Percentiles rank a stretch among this genome's conserved stretches.
These are phyloP conservation scores for Termitomyces sp. DNA, from an alignment of 1,284 basidiomycete species.

Conservation along the genomic window DNA sequence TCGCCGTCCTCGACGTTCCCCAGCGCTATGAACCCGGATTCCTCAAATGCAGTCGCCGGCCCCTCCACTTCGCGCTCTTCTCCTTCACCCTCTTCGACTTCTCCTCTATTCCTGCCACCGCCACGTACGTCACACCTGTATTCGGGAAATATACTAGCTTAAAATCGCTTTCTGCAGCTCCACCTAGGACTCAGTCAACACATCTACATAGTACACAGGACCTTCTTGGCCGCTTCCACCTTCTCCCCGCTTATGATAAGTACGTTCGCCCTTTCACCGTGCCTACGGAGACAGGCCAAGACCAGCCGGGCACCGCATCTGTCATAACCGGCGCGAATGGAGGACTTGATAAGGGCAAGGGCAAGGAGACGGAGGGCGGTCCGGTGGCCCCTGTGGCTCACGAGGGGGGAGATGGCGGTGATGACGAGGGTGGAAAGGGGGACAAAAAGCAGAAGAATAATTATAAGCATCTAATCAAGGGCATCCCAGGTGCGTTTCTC, in stretches of 20 bases:
- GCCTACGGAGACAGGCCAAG: constrained; percentile 19
- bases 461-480: constrained; percentile 74
- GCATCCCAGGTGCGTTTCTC: constrained; percentile 58
- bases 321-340: constrained; percentile 17
- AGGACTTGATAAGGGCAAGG: constrained; percentile 55
- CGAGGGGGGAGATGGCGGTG: constrained; percentile 41
- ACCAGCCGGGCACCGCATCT: constrained; percentile 19
- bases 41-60: constrained; percentile 36
- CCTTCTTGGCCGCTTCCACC: constrained; percentile 61
- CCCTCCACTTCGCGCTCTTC: constrained; percentile 30
- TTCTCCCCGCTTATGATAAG: constrained; percentile 68
- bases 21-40: constrained; percentile 29
- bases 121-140: constrained; percentile 28
- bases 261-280: constrained; percentile 54
- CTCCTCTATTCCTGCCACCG: constrained; percentile 39
- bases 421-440: constrained; percentile 55
- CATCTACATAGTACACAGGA: constrained; percentile 69
- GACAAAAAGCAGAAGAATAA: constrained; percentile 77
- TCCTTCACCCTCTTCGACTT: constrained; percentile 18
- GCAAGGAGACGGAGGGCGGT: constrained; percentile 41
- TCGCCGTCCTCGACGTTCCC: constrained; percentile 10
- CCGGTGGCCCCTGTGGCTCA: constrained; percentile 35
- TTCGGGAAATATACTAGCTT: not conserved
- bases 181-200: constrained; percentile 36
- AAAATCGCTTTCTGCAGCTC: constrained; percentile 27